Evolutionary conservation across 306 rosid species (phyloP), one percentile per base, ranked within the genome.

Genomic region (Lotus japonicus): DNA sequence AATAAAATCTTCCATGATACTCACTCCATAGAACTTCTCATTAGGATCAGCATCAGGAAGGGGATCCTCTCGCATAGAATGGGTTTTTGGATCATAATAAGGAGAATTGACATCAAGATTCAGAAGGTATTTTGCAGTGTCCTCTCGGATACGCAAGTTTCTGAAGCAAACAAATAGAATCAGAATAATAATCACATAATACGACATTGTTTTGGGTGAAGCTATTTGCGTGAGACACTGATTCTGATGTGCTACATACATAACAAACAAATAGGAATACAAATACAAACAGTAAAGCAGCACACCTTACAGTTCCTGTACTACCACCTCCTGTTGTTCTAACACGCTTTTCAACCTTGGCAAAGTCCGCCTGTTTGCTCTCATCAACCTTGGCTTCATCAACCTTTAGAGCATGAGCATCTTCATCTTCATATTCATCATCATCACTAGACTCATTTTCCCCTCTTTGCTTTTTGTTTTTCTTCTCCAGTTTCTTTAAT

Each of bases 361-460:
- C 89, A 73, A 84, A 85, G 69, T 85, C 86, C 86, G 85, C 70
- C 21, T 84, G 84, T 55, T 85, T 84, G 74, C 86, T 85, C 23
- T 85, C 87, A 31, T 88, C 95, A 43, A 85, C 88, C 66, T 85
- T 88, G 12, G 95, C 90, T 76, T 88, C 90, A 69, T 88, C 89
- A 3, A 83, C 81, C 75, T 28, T 85, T 23, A 81, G 60, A 66
- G 17, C 73, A 58, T 85, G 60, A 70, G 17, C 77, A 58, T 85
- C 85, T 56, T 79, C 86, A 35, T 80, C 82, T 31, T 84, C 86
- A 35, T 80, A 80, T 33, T 84, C 84, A 56, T 80, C 88, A 1
- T 77, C 87, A 35, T 81, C 91, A 57, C 78, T 83, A 5, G 18
- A 55, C 21, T 19, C 81, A 42, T 21, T 76, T 5, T 57, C 84